Base-by-base conservation (phyloP, 495 filamentous ascomycete genomes). In the Podospora fimiseda region DNA sequence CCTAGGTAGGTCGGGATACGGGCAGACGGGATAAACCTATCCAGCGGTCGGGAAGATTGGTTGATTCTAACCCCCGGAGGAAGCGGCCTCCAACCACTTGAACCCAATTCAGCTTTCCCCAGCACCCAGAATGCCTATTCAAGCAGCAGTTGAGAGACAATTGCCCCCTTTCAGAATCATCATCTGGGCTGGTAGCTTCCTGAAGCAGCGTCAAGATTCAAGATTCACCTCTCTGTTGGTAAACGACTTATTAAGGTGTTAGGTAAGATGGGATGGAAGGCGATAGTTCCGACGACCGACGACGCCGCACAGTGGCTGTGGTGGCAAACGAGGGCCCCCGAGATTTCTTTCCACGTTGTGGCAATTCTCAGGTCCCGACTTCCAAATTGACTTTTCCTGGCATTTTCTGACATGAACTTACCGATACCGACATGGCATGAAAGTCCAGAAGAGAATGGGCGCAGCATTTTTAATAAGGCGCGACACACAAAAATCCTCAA, bases 21-120 rank as follows among this genome's bases (percentile, higher is more conserved):
- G 21, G 16, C 9, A 6, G 50, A 52, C 44, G 22, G 39, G 2
- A 46, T 15, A 18, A 40, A 38, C 37, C 37, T 21, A 39, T 33
- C 27, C 44, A 54, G 13, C 9, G 38, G 36, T 45, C 16, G 43
- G 43, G 51, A 22, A 20, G 41, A n/a, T n/a, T n/a, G 51, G 51
- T 36, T 22, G 36, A 15, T 9, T 23, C 30, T 37, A 23, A 55
- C 40, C 47, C 47, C 37, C 39, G 39, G 49, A 5, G 24, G 37
- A 43, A 52, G 54, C 54, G 54, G 54, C 54, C 54, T 52, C 54
- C 54, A 40, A 41, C 41, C 11, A 38, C n/a, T 37, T 37, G 33
- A 18, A n/a, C 11, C 13, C 39, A 41, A 18, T n/a, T n/a, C n/a
- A 23, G 33, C 41, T 30, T 51, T 48, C 47, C 23, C 53, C 27